Conservation (phyloP, 2,329 filamentous ascomycete genomes). For the Pseudogymnoascus sp. region DNA sequence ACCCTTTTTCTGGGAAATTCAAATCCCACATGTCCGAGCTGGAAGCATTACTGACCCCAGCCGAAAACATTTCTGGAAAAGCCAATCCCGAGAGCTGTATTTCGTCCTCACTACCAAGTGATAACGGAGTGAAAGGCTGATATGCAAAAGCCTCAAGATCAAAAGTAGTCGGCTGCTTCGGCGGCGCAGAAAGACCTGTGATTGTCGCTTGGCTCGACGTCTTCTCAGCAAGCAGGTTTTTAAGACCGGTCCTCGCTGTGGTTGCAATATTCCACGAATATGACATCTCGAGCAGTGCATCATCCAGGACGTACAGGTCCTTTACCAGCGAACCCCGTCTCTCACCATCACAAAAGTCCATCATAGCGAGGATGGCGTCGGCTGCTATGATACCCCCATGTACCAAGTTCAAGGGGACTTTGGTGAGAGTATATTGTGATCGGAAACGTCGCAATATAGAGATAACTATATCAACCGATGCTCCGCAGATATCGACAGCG, state of each 20-base stretch:
- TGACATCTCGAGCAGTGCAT: neutral
- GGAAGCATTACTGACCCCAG: conserved; percentile 1
- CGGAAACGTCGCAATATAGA: conserved; percentile 13
- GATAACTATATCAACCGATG: conserved; percentile 9
- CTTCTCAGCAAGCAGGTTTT: neutral
- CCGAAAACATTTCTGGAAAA: neutral
- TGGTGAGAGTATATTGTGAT: conserved; percentile 10
- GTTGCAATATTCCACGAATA: neutral
- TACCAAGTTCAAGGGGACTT: conserved; percentile 10
- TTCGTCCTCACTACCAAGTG: neutral
- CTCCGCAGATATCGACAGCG: conserved; percentile 7
- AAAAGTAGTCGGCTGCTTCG: neutral
- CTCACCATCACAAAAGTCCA: neutral
- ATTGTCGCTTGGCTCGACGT: neutral
- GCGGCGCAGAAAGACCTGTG: neutral
- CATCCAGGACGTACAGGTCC: neutral
- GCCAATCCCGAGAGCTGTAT: neutral
- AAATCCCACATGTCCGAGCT: conserved; percentile 5
- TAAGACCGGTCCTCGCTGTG: neutral
- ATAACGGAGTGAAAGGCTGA: neutral
- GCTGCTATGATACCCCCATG: conserved; percentile 11
- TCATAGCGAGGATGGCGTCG: conserved; percentile 9
- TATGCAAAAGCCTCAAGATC: neutral
- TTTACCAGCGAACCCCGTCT: neutral
- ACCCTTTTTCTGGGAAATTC: neutral